Evolutionary conservation across 495 filamentous ascomycete genomes (phyloP).

Genomic region (Penicillium silybi): DNA sequence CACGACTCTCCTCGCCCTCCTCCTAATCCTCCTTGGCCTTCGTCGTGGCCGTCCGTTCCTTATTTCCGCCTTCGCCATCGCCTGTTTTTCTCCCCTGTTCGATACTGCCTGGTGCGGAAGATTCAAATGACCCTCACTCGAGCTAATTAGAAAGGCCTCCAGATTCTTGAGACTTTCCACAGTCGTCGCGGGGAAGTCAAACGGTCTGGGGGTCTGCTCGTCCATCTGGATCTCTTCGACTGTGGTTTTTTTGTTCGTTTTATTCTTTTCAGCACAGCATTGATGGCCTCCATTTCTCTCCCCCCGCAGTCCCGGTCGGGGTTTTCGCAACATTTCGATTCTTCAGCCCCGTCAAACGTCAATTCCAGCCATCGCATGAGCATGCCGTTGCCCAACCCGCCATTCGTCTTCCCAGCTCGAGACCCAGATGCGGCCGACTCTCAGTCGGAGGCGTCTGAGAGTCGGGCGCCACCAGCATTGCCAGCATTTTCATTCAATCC

Average conservation of each 20-base stretch:
- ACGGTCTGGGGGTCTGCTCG: slow-evolving; percentile 41
- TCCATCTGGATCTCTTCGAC: slow-evolving; percentile 34
- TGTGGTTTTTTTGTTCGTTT: slow-evolving; percentile 7
- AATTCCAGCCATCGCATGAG: slow-evolving; percentile 26
- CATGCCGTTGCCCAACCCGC: slow-evolving; percentile 59
- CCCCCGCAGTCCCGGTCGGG: slow-evolving; percentile 33
- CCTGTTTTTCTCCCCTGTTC: slow-evolving; percentile 3
- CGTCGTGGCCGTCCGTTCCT: slow-evolving; percentile 49
- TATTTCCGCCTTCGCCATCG: slow-evolving; percentile 12
- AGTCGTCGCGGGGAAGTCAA: slow-evolving; percentile 29
- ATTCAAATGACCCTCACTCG: slow-evolving; percentile 34
- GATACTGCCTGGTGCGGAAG: slow-evolving; percentile 30
- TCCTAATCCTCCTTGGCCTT: slow-evolving; percentile 29
- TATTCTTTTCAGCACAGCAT: slow-evolving; percentile 17
- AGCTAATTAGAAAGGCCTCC: slow-evolving; percentile 38
- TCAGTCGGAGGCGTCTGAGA: slow-evolving; percentile 10
- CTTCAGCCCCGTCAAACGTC: slow-evolving; percentile 14
- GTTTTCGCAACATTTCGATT: slow-evolving; percentile 32
- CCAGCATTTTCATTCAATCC: slow-evolving; percentile 67
- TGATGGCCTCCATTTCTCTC: slow-evolving; percentile 44
- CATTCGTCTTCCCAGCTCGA: slow-evolving; percentile 64
- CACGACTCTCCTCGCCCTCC: slow-evolving; percentile 18
- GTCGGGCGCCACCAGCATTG: slow-evolving; percentile 40
- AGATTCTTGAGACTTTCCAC: slow-evolving; percentile 38
- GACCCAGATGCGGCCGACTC: slow-evolving; percentile 21